Evolutionary conservation across 805 yeast species (phyloP).

Genomic region (Yarrowia bubula): DNA sequence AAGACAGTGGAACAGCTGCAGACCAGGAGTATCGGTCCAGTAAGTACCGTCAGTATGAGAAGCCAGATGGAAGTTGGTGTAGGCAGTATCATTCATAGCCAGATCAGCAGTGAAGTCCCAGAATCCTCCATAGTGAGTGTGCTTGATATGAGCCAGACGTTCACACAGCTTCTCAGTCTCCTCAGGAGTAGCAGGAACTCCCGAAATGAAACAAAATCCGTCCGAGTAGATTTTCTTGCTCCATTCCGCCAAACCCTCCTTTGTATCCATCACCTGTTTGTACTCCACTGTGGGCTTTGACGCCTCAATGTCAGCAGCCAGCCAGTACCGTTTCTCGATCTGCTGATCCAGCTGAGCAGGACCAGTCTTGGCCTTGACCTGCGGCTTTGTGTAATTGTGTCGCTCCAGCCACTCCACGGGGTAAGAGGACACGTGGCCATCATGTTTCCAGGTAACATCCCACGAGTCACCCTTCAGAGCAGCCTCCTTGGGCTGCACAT

Average conservation of each 20-base stretch:
- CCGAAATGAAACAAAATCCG: conserved; percentile 62
- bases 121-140: conserved; percentile 76
- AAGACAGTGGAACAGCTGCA: conserved; percentile 65
- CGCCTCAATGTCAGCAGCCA: conserved; percentile 42
- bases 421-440: conserved; percentile 44
- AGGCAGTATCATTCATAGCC: conserved; percentile 67
- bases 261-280: conserved; percentile 46
- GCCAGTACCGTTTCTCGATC: conserved; percentile 47
- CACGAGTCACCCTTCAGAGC: conserved; percentile 29
- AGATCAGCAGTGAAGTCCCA: conserved; percentile 75
- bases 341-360: conserved; percentile 30
- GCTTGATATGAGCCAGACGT: conserved; percentile 57
- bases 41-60: conserved; percentile 74
- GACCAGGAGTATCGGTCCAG: conserved; percentile 70
- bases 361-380: conserved; percentile 38
- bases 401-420: conserved; percentile 46
- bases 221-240: conserved; percentile 50
- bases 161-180: conserved; percentile 57
- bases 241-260: conserved; percentile 54
- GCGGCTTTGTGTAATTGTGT: conserved; percentile 56
- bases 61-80: conserved; percentile 62
- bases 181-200: conserved; percentile 59
- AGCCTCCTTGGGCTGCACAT: conserved; percentile 35
- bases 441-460: conserved; percentile 42
- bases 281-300: conserved; percentile 51